Conservation (phyloP, 805 yeast species). For the Sungouiozyma intestinalis region DNA sequence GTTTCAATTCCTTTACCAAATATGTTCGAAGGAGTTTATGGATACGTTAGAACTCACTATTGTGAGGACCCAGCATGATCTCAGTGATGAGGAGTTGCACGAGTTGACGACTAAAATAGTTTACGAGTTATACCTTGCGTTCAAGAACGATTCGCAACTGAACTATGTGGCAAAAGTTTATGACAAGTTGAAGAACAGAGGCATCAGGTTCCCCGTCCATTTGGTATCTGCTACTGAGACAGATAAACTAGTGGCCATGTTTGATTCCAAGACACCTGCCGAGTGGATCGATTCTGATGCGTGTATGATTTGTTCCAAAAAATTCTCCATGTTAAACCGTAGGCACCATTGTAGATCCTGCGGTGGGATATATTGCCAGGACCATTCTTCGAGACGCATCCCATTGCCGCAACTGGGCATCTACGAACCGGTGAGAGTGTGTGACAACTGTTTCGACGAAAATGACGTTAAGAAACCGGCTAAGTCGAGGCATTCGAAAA, state of each 20-base stretch:
- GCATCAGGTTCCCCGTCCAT: conserved; percentile 52
- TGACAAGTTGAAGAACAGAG: conserved; percentile 48
- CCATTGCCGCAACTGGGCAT: conserved; percentile 81
- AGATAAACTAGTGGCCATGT: conserved; percentile 33
- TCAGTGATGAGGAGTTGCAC: conserved; percentile 38
- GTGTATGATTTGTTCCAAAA: conserved; percentile 84
- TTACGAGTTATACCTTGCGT: conserved; percentile 70
- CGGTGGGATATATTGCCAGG: conserved; percentile 87
- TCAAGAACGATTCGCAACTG: conserved; percentile 55
- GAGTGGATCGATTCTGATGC: conserved; percentile 95
- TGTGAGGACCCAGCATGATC: conserved; percentile 24
- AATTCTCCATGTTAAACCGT: conserved; percentile 73
- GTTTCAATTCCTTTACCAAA: conserved; percentile 64
- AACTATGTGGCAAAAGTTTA: conserved; percentile 55
- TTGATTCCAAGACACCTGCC: conserved; percentile 89
- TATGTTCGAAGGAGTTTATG: conserved; percentile 76
- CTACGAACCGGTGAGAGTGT: conserved; percentile 80
- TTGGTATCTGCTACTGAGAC: conserved; percentile 5
- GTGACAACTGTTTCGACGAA: conserved; percentile 77
- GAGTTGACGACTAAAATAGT: conserved; percentile 49
- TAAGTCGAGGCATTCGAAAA: no score
- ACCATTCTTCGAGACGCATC: conserved; percentile 64
- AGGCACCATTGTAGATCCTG: conserved; percentile 96
- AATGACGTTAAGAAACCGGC: conserved; percentile 35
- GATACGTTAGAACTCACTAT: conserved; percentile 53